Evolutionary conservation across 441 rosid species (phyloP).

Genomic region (Croton laevigatus): DNA sequence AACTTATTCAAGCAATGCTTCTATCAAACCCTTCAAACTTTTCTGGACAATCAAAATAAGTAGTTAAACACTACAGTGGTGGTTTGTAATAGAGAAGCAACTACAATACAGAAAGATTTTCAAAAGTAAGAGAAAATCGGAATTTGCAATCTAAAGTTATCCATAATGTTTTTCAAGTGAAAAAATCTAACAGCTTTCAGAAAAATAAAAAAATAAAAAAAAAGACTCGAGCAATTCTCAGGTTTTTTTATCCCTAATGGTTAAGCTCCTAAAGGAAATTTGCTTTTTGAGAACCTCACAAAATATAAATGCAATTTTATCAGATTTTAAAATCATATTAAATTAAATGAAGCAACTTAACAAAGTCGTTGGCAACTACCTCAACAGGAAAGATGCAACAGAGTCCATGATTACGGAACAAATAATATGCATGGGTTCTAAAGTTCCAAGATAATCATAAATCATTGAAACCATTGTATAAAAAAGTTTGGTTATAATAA

Average conservation of each 20-base stretch:
- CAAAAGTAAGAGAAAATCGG: background rate
- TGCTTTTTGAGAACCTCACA: background rate
- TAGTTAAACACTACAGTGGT: background rate
- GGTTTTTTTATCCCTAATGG: background rate
- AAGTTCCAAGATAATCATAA: background rate
- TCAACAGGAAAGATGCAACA: background rate
- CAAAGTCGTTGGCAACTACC: background rate
- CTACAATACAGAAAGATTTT: background rate
- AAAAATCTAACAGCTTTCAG: background rate
- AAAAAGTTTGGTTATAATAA: background rate
- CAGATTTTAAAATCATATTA: background rate
- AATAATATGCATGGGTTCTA: background rate
- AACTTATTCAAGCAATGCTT: slow-evolving; percentile 75
- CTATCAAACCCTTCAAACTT: slow-evolving; percentile 77
- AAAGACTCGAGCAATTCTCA: no score
- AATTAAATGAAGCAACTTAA: slow-evolving; percentile 2
- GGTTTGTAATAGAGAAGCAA: background rate
- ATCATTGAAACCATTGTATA: background rate
- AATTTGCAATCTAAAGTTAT: background rate
- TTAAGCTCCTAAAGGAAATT: background rate
- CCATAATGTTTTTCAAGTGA: background rate
- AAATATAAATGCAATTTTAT: background rate
- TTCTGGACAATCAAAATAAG: slow-evolving; percentile 44
- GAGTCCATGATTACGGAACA: background rate
- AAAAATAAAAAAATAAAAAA: no score